A percentile compares a stretch with the other conserved stretches of the same genome.
These are phyloP conservation scores for Tarenaya hassleriana DNA, from an alignment of 345 rosid species.

Conservation along the genomic window DNA sequence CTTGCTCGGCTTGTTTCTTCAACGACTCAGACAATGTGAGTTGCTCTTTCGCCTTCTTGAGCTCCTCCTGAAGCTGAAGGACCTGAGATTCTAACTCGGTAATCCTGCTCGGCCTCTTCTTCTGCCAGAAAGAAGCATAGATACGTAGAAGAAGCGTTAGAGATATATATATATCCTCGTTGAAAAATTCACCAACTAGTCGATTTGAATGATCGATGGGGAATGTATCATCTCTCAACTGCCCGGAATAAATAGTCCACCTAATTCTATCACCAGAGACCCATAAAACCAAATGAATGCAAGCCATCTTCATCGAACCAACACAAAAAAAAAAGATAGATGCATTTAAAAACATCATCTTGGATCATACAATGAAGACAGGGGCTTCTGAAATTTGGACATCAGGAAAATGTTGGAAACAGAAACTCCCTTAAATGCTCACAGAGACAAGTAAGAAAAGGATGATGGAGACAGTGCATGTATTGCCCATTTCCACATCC, in stretches of 20 bases:
- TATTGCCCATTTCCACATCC: too few species aligned
- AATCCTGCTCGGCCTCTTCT: constrained; percentile 78
- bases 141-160: constrained; percentile 6
- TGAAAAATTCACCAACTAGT: background rate
- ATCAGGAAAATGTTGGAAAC: background rate
- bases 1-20: constrained; percentile 69
- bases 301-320: constrained; percentile 9
- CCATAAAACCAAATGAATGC: constrained; percentile 17
- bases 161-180: too few species aligned
- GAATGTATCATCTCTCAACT: constrained; percentile 27
- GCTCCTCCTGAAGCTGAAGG: constrained; percentile 73
- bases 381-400: constrained; percentile 13
- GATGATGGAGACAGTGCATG: too few species aligned
- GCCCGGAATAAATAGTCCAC: constrained; percentile 31
- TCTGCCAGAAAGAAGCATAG: constrained; percentile 41
- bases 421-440: too few species aligned
- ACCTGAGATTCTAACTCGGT: constrained; percentile 71
- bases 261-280: constrained; percentile 20
- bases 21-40: constrained; percentile 52
- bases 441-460: too few species aligned
- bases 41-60: constrained; percentile 77
- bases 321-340: constrained; percentile 20
- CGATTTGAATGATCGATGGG: constrained; percentile 10
- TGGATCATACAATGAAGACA: constrained; percentile 28
- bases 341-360: constrained; percentile 10